phyloP scores from a whole-genome alignment of 352 stramenopile genomes.

The Phytophthora tubulina region DNA sequence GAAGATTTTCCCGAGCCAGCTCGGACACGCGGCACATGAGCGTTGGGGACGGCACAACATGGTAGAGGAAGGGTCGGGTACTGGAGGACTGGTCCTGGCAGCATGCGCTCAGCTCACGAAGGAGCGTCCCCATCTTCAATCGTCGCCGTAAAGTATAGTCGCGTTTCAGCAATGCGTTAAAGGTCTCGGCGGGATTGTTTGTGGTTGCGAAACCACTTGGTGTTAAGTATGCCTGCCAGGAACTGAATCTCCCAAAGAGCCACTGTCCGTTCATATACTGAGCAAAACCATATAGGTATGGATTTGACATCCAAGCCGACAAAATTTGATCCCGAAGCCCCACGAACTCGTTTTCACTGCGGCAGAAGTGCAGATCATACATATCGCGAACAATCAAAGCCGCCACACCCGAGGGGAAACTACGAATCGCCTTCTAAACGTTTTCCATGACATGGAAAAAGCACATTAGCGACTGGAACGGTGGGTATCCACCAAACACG shows the following conservation, averaged over 20 bases:
- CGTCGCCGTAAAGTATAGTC: not conserved
- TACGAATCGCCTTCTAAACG: not conserved
- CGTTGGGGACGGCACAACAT: not conserved
- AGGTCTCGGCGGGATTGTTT: not conserved
- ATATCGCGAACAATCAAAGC: not conserved
- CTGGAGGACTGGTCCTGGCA: not conserved
- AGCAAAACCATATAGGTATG: not conserved
- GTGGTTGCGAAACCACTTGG: constrained; percentile 8
- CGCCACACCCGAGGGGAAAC: not conserved
- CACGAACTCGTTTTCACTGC: not conserved
- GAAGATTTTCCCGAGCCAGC: not conserved
- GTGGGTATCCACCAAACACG: not conserved
- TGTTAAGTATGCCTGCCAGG: not conserved
- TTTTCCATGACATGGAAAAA: constrained; percentile 25
- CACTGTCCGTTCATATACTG: not conserved
- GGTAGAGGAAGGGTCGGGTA: not conserved
- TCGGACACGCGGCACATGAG: not conserved
- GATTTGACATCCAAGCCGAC: not conserved
- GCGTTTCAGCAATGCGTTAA: not conserved
- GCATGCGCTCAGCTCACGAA: not conserved
- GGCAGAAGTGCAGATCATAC: constrained; percentile 22
- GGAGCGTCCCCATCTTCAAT: not conserved
- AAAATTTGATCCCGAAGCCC: not conserved
- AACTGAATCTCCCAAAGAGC: not conserved
- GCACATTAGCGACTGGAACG: constrained; percentile 25